Percentiles rank a stretch among this genome's conserved stretches.
Conservation (phyloP, 179 eudicot species). For the Gypsophila paniculata region DNA sequence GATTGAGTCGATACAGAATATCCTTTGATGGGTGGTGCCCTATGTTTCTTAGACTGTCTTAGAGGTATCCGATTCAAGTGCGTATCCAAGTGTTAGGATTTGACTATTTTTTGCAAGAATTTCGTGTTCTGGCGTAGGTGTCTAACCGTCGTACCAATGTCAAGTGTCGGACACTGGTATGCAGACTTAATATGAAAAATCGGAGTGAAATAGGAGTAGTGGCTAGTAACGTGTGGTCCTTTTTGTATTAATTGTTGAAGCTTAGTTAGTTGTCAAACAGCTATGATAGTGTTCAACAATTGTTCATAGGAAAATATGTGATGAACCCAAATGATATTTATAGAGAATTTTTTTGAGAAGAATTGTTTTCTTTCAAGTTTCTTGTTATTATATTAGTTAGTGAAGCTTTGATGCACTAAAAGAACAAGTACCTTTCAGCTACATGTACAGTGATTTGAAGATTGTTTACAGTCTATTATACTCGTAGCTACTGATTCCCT, state of each 20-base stretch:
- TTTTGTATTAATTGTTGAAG: conserved; percentile 17
- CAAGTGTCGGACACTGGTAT: no score
- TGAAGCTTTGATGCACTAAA: neutral
- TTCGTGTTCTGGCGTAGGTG: no score
- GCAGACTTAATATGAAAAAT: no score
- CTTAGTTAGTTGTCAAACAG: conserved; percentile 18
- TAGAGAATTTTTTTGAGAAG: neutral
- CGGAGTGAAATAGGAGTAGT: neutral
- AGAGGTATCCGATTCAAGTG: no score
- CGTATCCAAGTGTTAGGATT: no score
- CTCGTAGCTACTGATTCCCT: neutral
- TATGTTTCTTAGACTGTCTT: no score
- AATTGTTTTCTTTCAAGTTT: neutral
- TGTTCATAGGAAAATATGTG: conserved; percentile 14
- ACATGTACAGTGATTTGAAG: neutral
- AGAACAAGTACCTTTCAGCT: neutral
- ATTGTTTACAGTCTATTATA: neutral
- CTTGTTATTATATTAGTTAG: neutral
- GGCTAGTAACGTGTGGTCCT: conserved; percentile 31
- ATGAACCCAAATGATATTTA: neutral
- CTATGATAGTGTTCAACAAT: neutral
- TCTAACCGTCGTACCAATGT: no score
- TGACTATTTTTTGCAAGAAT: no score
- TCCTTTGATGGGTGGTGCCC: conserved; percentile 31
- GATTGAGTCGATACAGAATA: conserved; percentile 33